A percentile compares a stretch with the other conserved stretches of the same genome.
phyloP scores from a whole-genome alignment of 108 stramenopile species.

The Poteriospumella lacustris region DNA sequence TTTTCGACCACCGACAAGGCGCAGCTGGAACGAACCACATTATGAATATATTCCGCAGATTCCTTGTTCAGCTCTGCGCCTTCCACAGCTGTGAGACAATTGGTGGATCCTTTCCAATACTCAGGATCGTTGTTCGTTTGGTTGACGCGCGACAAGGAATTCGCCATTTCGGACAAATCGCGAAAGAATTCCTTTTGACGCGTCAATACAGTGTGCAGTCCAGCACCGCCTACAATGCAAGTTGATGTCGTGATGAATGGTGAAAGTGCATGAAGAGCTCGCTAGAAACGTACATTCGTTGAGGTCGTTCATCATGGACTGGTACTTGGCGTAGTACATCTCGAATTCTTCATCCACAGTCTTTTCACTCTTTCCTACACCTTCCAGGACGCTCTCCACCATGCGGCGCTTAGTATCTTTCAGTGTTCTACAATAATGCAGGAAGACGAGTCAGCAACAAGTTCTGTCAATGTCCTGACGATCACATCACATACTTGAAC shows the following conservation, averaged over 20 bases:
- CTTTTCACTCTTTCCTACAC: neutral
- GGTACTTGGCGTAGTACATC: neutral
- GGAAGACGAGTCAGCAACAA: too few relatives aligned
- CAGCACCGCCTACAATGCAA: neutral
- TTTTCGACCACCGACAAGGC: neutral
- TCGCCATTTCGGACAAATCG: neutral
- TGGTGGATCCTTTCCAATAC: neutral
- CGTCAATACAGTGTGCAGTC: neutral
- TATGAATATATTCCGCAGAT: neutral
- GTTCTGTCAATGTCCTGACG: neutral
- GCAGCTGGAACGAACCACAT: neutral
- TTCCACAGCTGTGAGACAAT: neutral
- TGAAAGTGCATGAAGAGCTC: neutral
- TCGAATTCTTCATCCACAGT: conserved; percentile 16
- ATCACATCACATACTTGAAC: neutral
- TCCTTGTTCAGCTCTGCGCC: neutral
- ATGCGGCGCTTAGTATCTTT: neutral
- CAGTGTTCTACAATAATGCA: neutral
- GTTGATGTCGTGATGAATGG: neutral
- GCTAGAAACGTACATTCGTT: conserved; percentile 19
- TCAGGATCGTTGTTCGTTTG: neutral
- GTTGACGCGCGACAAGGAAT: neutral
- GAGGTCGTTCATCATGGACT: neutral
- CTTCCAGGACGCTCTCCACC: neutral
- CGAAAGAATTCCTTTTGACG: neutral